These are phyloP conservation scores for Aspergillus japonicus DNA, from an alignment of 2,329 filamentous ascomycete species.

Conservation along the genomic window DNA sequence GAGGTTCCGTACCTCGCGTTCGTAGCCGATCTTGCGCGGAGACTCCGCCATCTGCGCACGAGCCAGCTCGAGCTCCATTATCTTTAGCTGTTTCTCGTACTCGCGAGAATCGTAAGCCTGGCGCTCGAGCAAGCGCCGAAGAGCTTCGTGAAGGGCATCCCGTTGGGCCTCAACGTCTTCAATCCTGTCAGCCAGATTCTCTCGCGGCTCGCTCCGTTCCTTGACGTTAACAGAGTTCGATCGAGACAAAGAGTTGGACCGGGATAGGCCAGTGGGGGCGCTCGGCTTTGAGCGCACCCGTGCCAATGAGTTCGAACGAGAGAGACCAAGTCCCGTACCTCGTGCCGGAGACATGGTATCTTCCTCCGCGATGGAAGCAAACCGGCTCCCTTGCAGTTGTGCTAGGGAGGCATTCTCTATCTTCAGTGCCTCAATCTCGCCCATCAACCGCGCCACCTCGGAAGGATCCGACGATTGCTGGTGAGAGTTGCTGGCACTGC, in stretches of 20 bases:
- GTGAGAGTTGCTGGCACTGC: constrained; percentile 26
- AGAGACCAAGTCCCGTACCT: constrained; percentile 54
- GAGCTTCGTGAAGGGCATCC: constrained; percentile 82
- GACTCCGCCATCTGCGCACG: constrained; percentile 64
- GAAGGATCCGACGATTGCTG: constrained; percentile 37
- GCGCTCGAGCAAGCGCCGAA: constrained; percentile 80
- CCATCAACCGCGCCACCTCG: constrained; percentile 71
- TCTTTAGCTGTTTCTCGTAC: constrained; percentile 74
- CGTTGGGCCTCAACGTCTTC: constrained; percentile 93
- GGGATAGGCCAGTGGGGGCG: constrained; percentile 39
- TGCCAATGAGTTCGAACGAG: constrained; percentile 67
- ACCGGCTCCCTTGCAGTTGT: constrained; percentile 50
- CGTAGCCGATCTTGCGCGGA: constrained; percentile 74
- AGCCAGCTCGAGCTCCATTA: constrained; percentile 76
- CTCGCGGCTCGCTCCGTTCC: constrained; percentile 58
- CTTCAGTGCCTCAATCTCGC: constrained; percentile 72
- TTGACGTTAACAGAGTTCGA: constrained; percentile 56
- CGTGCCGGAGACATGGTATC: constrained; percentile 44
- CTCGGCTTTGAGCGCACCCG: constrained; percentile 48
- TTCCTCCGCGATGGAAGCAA: constrained; percentile 64
- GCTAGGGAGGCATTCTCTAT: constrained; percentile 47
- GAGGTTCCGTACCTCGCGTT: constrained; percentile 75
- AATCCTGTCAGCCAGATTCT: constrained; percentile 72
- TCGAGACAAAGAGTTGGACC: constrained; percentile 55
- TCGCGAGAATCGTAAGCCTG: constrained; percentile 83